These are phyloP conservation scores for Diaporthe capsici DNA, from an alignment of 2,329 filamentous ascomycete genomes.

Conservation along the genomic window DNA sequence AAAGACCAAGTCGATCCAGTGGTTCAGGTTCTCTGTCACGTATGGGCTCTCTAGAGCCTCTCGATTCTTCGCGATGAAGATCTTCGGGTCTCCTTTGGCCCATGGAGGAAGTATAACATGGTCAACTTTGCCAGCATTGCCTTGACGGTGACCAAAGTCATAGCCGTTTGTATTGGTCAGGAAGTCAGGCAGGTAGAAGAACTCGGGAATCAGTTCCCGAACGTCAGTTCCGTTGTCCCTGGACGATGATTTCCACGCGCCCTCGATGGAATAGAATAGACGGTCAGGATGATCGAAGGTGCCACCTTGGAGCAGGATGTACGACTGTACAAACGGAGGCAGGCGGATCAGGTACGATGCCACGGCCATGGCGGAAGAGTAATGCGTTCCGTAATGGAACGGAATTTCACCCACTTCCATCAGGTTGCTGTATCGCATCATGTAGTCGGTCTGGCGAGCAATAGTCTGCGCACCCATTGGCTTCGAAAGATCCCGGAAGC, in stretches of 20 bases:
- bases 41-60: conserved; percentile 95
- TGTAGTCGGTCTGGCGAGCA: conserved; percentile 82
- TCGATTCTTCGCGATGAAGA: conserved; percentile 96
- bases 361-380: conserved; percentile 99
- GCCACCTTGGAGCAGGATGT: conserved; percentile 93
- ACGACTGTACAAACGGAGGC: conserved; percentile 96
- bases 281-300: conserved; percentile 96
- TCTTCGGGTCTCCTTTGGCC: conserved; percentile 95
- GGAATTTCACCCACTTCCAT: conserved; percentile 93
- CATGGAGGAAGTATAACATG: conserved; percentile 92
- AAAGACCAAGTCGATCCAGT: conserved; percentile 97
- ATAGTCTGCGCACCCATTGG: conserved; percentile 94
- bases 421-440: conserved; percentile 87
- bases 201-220: conserved; percentile 94
- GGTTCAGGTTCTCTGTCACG: conserved; percentile 89
- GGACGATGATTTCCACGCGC: conserved; percentile 92
- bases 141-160: conserved; percentile 91
- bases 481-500: conserved; percentile 92
- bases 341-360: conserved; percentile 95
- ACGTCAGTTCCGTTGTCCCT: conserved; percentile 94
- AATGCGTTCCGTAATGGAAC: conserved; percentile 98
- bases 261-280: conserved; percentile 92
- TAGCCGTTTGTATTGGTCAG: conserved; percentile 94
- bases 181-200: conserved; percentile 97
- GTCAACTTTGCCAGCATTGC: conserved; percentile 83